Evolutionary conservation across 371 early-diverging fungal genomes (phyloP).

Genomic region (Mucor saturninus): DNA sequence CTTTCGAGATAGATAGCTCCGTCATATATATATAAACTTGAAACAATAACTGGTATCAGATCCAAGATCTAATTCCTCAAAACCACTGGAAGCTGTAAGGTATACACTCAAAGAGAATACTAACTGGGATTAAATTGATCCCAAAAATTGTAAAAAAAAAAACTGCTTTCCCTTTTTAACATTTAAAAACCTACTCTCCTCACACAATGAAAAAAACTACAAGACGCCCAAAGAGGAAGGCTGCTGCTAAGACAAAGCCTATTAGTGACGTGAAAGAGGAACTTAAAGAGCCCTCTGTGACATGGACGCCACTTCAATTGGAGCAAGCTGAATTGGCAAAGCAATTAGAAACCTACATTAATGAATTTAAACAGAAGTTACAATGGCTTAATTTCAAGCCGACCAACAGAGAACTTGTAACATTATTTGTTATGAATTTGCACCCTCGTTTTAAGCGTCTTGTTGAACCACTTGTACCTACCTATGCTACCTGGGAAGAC

Average conservation of each 20-base stretch:
- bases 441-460: slow-evolving; percentile 40
- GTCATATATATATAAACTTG: no score
- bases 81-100: no score
- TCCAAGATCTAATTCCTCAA: no score
- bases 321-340: slow-evolving; percentile 27
- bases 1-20: no score
- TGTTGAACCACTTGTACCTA: slow-evolving; percentile 33
- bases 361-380: slow-evolving; percentile 24
- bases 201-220: background rate
- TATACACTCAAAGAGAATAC: no score
- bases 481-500: slow-evolving; percentile 24
- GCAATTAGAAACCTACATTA: slow-evolving; percentile 30
- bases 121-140: no score
- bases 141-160: no score
- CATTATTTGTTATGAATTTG: slow-evolving; percentile 35
- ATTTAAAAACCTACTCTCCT: no score
- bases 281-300: background rate
- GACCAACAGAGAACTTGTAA: slow-evolving; percentile 25
- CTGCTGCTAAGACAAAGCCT: background rate
- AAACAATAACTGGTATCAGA: no score
- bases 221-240: slow-evolving; percentile 3
- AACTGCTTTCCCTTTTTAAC: no score
- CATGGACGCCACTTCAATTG: slow-evolving; percentile 13
- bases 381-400: slow-evolving; percentile 13
- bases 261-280: background rate